Conservation (phyloP, 78 protist genomes). For the Dictyostelium firmibasis region DNA sequence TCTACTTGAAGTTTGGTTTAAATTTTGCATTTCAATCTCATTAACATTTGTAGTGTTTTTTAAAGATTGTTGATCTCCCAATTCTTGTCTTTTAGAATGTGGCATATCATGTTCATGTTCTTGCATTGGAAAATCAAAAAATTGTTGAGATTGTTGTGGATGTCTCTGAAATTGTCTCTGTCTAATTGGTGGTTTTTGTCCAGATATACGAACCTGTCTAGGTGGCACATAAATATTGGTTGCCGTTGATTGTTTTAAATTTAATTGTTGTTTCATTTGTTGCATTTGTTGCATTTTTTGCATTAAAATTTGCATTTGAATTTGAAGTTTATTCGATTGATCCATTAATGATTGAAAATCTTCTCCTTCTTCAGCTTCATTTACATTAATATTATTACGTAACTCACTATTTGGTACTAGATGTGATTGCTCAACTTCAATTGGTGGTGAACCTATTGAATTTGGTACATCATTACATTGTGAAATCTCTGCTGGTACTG, state of each 20-base stretch:
- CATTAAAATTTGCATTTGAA: neutral
- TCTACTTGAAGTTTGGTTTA: neutral
- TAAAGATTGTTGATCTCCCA: neutral
- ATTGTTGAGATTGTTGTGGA: conserved; percentile 1
- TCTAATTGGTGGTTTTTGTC: neutral
- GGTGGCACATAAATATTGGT: neutral
- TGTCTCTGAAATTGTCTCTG: neutral
- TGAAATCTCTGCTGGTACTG: neutral
- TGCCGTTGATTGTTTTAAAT: neutral
- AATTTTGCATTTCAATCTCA: neutral
- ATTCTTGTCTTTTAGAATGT: neutral
- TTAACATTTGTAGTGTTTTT: neutral
- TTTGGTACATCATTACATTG: neutral
- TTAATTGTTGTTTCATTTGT: neutral
- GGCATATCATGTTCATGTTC: neutral
- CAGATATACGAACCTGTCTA: neutral
- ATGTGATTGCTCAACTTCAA: neutral
- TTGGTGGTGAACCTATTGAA: neutral
- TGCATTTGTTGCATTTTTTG: neutral
- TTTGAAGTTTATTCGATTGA: neutral
- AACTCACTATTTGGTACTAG: neutral
- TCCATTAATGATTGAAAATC: conserved; percentile 11
- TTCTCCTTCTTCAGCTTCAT: neutral
- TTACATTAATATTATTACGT: neutral
- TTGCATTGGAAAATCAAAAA: neutral